Evolutionary conservation across 805 yeast genomes (phyloP).

Genomic region (Nadsonia fulvescens): DNA sequence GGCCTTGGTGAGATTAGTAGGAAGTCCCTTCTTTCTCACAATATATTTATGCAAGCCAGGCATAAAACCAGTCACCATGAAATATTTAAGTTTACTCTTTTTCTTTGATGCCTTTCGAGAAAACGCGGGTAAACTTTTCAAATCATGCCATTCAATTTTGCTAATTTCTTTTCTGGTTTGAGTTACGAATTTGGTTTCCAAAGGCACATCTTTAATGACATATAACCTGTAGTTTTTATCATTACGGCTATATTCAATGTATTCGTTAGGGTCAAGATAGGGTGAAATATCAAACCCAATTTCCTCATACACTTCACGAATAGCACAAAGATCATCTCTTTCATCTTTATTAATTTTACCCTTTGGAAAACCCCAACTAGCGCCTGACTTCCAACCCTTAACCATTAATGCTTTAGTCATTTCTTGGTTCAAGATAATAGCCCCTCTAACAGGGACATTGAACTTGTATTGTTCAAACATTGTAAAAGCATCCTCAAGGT

Average conservation of each 20-base stretch:
- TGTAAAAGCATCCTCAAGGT: conserved; percentile 41
- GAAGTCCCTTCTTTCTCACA: conserved; percentile 14
- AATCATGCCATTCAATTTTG: conserved; percentile 51
- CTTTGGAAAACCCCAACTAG: conserved; percentile 90
- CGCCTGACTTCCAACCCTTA: conserved; percentile 57
- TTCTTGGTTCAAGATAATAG: conserved; percentile 60
- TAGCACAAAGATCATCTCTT: conserved; percentile 71
- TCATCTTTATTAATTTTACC: conserved; percentile 94
- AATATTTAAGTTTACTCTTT: conserved; percentile 11
- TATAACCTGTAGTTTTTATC: conserved; percentile 80
- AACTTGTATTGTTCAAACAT: conserved; percentile 73
- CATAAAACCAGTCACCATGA: conserved; percentile 22
- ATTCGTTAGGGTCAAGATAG: conserved; percentile 49
- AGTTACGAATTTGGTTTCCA: conserved; percentile 58
- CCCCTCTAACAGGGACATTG: conserved; percentile 91
- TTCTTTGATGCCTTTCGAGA: conserved; percentile 8
- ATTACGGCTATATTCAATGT: conserved; percentile 58
- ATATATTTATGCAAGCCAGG: conserved; percentile 17
- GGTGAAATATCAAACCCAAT: conserved; percentile 74
- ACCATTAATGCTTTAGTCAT: conserved; percentile 61
- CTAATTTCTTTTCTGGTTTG: conserved; percentile 76
- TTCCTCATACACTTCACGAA: conserved; percentile 85
- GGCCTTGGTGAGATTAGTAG: too few species aligned
- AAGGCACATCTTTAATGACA: conserved; percentile 62
- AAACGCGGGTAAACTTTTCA: conserved; percentile 17